These are phyloP conservation scores for Picochlorum sp. DNA, from an alignment of 139 green algal species.

Conservation along the genomic window DNA sequence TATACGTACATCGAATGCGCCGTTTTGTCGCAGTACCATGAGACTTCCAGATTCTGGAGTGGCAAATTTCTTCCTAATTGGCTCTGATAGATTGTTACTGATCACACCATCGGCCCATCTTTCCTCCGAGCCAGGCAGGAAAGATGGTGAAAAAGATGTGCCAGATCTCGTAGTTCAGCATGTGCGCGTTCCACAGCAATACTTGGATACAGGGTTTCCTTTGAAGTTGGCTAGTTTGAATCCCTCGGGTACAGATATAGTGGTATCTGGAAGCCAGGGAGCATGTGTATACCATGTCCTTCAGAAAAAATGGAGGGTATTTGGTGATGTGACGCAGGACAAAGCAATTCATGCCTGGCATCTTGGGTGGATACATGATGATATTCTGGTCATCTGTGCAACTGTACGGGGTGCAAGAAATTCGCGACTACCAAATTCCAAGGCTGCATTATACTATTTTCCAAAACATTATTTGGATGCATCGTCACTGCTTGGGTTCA, in stretches of 20 bases:
- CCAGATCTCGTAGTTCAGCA: constrained; percentile 48
- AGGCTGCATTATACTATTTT: constrained; percentile 3
- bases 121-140: too few relatives aligned
- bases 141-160: constrained; percentile 1
- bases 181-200: constrained; percentile 55
- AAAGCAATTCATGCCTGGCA: constrained; percentile 32
- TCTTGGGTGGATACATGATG: constrained; percentile 52
- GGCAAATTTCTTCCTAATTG: too few relatives aligned
- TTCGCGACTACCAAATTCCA: not conserved
- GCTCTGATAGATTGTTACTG: too few relatives aligned
- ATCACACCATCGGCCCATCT: too few relatives aligned
- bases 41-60: too few relatives aligned
- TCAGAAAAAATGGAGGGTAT: constrained; percentile 62
- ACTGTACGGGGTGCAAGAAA: not conserved
- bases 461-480: constrained; percentile 81
- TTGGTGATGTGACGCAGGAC: constrained; percentile 83
- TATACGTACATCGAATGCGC: not conserved
- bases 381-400: constrained; percentile 28
- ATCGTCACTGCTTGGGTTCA: constrained; percentile 53
- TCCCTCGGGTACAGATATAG: constrained; percentile 63
- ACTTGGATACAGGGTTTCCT: constrained; percentile 57
- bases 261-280: constrained; percentile 66
- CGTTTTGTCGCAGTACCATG: not conserved
- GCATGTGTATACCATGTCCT: constrained; percentile 67
- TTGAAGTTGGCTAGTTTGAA: constrained; percentile 39